Conservation (phyloP, 257 asterid species). For the Rauvolfia tetraphylla region DNA sequence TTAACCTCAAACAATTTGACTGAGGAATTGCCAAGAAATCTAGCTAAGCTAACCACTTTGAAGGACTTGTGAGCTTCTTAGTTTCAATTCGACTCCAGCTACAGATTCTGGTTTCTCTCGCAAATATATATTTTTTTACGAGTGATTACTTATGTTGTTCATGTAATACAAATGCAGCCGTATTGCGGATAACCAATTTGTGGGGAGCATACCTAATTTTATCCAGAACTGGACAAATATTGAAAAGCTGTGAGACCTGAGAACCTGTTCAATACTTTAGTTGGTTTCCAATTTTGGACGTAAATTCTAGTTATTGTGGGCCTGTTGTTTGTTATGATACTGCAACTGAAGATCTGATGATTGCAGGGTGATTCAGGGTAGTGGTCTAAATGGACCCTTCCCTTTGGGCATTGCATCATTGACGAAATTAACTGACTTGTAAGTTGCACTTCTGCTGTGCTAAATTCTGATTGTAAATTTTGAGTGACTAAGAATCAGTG, state of each 20-base stretch:
- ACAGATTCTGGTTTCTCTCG: neutral
- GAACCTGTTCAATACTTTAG: neutral
- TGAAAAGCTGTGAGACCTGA: constrained; percentile 41
- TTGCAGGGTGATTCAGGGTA: constrained; percentile 57
- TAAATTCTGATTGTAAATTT: neutral
- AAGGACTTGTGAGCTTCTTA: constrained; percentile 49
- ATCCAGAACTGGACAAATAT: constrained; percentile 51
- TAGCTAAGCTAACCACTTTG: constrained; percentile 53
- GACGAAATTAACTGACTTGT: constrained; percentile 58
- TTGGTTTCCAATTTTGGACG: neutral
- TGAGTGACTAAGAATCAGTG: neutral
- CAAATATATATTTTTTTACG: neutral
- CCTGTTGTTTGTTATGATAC: neutral
- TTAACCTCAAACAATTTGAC: constrained; percentile 61
- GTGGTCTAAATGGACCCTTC: constrained; percentile 68
- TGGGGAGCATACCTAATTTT: constrained; percentile 57
- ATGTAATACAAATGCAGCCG: constrained; percentile 43
- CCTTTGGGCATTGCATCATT: constrained; percentile 55
- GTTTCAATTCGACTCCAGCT: neutral
- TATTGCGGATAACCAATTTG: constrained; percentile 52
- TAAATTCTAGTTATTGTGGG: neutral
- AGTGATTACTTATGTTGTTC: neutral
- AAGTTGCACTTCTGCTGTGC: constrained; percentile 25
- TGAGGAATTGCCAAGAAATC: constrained; percentile 51
- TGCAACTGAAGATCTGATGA: constrained; percentile 10